Evolutionary conservation across 257 asterid genomes (phyloP).

Genomic region (Ehretia macrophylla): DNA sequence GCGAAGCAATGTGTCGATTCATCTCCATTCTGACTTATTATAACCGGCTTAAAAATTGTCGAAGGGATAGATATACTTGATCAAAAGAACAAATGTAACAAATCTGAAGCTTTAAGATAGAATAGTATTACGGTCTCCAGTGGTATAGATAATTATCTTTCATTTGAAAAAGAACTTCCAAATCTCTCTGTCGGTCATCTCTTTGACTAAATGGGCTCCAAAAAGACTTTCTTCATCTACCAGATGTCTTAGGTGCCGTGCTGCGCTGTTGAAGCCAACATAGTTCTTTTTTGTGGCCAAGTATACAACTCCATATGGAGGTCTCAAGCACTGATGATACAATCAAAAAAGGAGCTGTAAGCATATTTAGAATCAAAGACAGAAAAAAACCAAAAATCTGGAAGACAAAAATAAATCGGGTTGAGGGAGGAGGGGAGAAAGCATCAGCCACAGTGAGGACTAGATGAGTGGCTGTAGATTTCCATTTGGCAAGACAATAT

Average conservation of each 20-base stretch:
- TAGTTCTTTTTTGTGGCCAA: constrained; percentile 31
- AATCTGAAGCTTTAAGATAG: background rate
- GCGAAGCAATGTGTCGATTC: too few species aligned
- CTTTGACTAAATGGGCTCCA: constrained; percentile 36
- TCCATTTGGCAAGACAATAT: too few species aligned
- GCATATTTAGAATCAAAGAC: background rate
- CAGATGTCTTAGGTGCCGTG: constrained; percentile 27
- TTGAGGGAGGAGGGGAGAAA: background rate
- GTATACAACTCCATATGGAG: constrained; percentile 37
- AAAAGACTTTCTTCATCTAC: constrained; percentile 35
- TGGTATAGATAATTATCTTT: background rate
- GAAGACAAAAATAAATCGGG: background rate
- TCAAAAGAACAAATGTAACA: background rate
- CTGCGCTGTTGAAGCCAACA: constrained; percentile 31
- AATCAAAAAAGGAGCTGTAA: background rate
- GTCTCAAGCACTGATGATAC: constrained; percentile 27
- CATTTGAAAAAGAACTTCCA: constrained; percentile 35
- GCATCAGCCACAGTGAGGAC: too few species aligned
- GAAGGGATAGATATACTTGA: background rate
- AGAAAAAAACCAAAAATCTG: background rate
- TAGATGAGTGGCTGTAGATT: too few species aligned
- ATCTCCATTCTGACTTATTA: background rate
- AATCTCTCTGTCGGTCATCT: constrained; percentile 30
- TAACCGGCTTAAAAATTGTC: background rate
- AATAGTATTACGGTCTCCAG: background rate